Evolutionary conservation across 2,329 filamentous ascomycete genomes (phyloP), one percentile per base, ranked within the genome.

Genomic region (Colletotrichum gloeosporioides): DNA sequence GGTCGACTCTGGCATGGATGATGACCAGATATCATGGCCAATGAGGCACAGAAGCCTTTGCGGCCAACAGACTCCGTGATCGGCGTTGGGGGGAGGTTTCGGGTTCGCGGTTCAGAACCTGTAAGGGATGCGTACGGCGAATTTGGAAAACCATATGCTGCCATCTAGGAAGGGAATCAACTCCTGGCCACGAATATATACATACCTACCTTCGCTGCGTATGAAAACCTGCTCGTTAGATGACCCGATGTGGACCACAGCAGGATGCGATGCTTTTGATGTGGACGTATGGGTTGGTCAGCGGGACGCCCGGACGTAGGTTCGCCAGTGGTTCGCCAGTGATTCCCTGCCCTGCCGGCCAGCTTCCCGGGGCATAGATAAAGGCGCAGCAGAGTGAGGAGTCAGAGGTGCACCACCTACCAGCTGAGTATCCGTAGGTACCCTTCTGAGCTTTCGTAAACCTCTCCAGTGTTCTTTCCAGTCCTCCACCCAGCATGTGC

Each of bases 101-200:
- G 16, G 73, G 70, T 69, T 73, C 39, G 44, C 70, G 27, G 29
- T 55, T 57, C 4, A 39, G 63, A 53, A 68, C 73, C 57, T 44
- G 6, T 39, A 44, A 65, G 27, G 57, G 53, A 59, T 67, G 27
- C 39, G 44, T 10, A 44, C 22, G 63, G 44, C 70, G 57, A 75
- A 68, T 75, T 75, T 73, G 73, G 55, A 63, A 73, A 67, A 49
- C 9, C 44, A 64, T 34, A n/a, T 64, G 62, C 36, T 63, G 63
- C 63, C 73, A 75, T 55, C 55, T 73, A 64, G 12, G 55, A 63
- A 62, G 32, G 49, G 55, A 29, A 65, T 69, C 44, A 57, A 63
- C 71, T 62, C 27, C 15, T 69, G 57, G 13, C 69, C 44, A 76
- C 63, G 63, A 73, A 76, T 69, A 73, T 64, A 73, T 53, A 76